Base-by-base conservation (phyloP, 495 filamentous ascomycete species). In the Lichina pygmaea region DNA sequence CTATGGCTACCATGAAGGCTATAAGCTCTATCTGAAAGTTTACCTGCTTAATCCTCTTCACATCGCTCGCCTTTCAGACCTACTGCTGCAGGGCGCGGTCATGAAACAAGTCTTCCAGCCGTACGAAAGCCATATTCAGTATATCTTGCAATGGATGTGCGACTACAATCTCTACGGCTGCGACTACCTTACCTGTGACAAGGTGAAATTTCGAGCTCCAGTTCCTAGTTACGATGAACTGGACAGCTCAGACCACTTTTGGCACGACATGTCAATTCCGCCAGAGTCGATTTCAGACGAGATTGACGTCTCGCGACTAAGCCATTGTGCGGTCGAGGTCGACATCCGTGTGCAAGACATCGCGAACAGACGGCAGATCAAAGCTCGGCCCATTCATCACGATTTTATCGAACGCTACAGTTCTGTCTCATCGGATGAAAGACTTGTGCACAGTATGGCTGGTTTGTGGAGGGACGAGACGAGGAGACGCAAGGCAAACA, bases 161-260 rank as follows among this genome's bases (percentile, higher is more conserved):
- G 91, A 97, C 55, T 95, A 84, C 66, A 95, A 92, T 51, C 65
- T 97, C 51, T 93, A 86, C 55, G 89, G 89, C 9, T 97, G 89
- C 55, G 75, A 70, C 32, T 93, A 82, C 54, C 75, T 97, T 56
- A 69, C 77, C 43, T 81, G 75, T 51, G 58, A 57, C 9, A 77
- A 72, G 40, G 68, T 72, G 31, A 65, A 57, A 37, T 94, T 93
- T 52, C 72, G 91, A 44, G 60, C 62, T 34, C 83, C 85, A 6
- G 66, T 94, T 7, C 86, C 91, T 3, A 60, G 72, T 0, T 71
- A 69, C 48, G 60, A 77, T 8, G 68, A 76, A 39, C 54, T 71
- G 46, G 58, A 60, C 38, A 67, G 67, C 44, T 53, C 65, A 24
- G 55, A 61, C 32, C 78, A 86, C 55, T 61, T 70, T 33, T 94